These are phyloP conservation scores for Zygosaccharomyces bisporus DNA, from an alignment of 805 yeast species.

Conservation along the genomic window DNA sequence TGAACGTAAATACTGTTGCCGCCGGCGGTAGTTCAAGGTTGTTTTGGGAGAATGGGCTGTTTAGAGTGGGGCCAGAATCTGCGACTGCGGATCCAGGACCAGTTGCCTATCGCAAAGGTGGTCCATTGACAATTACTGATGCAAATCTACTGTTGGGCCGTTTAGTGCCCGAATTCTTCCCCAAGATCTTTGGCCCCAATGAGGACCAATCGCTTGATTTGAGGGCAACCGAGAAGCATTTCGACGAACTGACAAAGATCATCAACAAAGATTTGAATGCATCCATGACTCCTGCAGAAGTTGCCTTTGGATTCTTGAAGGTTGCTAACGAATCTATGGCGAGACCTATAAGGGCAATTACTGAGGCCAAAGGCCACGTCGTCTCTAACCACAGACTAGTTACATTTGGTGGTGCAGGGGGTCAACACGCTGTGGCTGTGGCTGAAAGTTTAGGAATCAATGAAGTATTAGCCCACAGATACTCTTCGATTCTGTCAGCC, in stretches of 20 bases:
- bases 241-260: slow-evolving; percentile 47
- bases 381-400: slow-evolving; percentile 65
- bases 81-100: slow-evolving; percentile 91
- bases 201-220: slow-evolving; percentile 67
- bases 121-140: slow-evolving; percentile 81
- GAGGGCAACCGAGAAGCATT: slow-evolving; percentile 47
- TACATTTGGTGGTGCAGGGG: slow-evolving; percentile 91
- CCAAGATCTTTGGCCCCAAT: slow-evolving; percentile 77
- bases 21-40: slow-evolving; percentile 80
- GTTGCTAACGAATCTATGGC: slow-evolving; percentile 89
- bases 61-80: slow-evolving; percentile 83
- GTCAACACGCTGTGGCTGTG: slow-evolving; percentile 79
- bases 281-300: slow-evolving; percentile 54
- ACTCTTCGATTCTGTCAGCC: slow-evolving; percentile 79
- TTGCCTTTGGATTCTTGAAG: slow-evolving; percentile 74
- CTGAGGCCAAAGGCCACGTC: slow-evolving; percentile 78
- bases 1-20: slow-evolving; percentile 77
- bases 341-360: slow-evolving; percentile 77
- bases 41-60: slow-evolving; percentile 63
- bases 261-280: slow-evolving; percentile 48
- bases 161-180: slow-evolving; percentile 68
- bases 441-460: slow-evolving; percentile 66
- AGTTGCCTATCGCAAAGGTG: slow-evolving; percentile 78
- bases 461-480: slow-evolving; percentile 68
- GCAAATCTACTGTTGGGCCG: slow-evolving; percentile 74